These are phyloP conservation scores for Hyphopichia fennica DNA, from an alignment of 1,139 yeast genomes.

Conservation along the genomic window DNA sequence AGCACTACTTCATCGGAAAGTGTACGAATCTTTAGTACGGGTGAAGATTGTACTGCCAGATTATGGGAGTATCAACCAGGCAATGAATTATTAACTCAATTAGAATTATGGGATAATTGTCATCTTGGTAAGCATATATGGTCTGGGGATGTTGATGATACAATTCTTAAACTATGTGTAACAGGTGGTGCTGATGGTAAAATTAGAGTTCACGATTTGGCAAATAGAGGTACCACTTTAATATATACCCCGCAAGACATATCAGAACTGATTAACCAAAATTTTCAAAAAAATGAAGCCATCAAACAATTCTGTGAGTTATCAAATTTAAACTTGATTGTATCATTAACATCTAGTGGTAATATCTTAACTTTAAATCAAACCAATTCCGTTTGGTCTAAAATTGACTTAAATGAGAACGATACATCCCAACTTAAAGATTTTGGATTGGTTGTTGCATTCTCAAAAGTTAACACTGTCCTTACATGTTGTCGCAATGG, in stretches of 20 bases:
- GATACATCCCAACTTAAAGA: slow-evolving; percentile 33
- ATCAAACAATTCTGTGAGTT: slow-evolving; percentile 61
- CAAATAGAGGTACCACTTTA: slow-evolving; percentile 12
- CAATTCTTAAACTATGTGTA: slow-evolving; percentile 46
- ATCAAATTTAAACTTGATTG: slow-evolving; percentile 33
- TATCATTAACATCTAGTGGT: slow-evolving; percentile 67
- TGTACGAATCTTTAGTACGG: slow-evolving; percentile 59
- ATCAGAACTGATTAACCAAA: slow-evolving; percentile 19
- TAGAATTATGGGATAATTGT: slow-evolving; percentile 49
- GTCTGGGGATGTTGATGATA: slow-evolving; percentile 66
- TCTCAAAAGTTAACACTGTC: slow-evolving; percentile 37
- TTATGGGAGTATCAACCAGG: slow-evolving; percentile 57
- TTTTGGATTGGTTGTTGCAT: slow-evolving; percentile 54
- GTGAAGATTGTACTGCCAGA: slow-evolving; percentile 90
- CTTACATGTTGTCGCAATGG: slow-evolving; percentile 57
- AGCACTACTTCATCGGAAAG: slow-evolving; percentile 13
- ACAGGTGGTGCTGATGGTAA: slow-evolving; percentile 94
- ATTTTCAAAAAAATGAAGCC: slow-evolving; percentile 49
- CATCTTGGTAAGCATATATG: slow-evolving; percentile 88
- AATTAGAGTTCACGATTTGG: slow-evolving; percentile 59
- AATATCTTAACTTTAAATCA: slow-evolving; percentile 39
- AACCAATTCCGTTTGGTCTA: slow-evolving; percentile 12
- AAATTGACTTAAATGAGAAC: slow-evolving; percentile 31
- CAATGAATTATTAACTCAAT: slow-evolving; percentile 21
- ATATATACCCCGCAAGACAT: slow-evolving; percentile 34